Percentiles rank a stretch among this genome's conserved stretches.
These are phyloP conservation scores for Zalaria sp. DNA, from an alignment of 2,329 filamentous ascomycete genomes.

Conservation along the genomic window DNA sequence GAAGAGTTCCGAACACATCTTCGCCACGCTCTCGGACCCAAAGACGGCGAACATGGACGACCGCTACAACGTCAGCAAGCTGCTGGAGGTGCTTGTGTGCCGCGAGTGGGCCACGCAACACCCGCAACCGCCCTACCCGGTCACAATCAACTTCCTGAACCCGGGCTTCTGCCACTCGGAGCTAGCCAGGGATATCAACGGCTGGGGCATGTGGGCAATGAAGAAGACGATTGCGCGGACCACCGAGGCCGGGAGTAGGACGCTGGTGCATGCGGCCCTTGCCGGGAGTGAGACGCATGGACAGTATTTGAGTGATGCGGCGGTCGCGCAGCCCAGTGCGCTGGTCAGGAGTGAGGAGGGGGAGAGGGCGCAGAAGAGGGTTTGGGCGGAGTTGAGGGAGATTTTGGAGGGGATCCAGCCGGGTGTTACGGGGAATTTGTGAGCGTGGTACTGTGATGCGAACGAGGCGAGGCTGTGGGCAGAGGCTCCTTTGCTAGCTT, in stretches of 20 bases:
- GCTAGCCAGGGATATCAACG: slow-evolving; percentile 21
- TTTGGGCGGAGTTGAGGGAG: slow-evolving; percentile 25
- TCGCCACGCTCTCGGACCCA: slow-evolving; percentile 23
- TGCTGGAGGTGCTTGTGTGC: slow-evolving; percentile 33
- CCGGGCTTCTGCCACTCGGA: slow-evolving; percentile 39
- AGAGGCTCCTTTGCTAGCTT: too few species aligned
- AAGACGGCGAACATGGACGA: slow-evolving; percentile 21
- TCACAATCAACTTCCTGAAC: slow-evolving; percentile 38
- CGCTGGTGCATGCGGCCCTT: slow-evolving; percentile 24
- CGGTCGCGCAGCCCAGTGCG: slow-evolving; percentile 14
- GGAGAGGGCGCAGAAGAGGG: slow-evolving; percentile 17
- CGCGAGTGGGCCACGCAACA: slow-evolving; percentile 24
- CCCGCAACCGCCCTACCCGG: slow-evolving; percentile 13
- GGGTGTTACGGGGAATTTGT: slow-evolving; percentile 12
- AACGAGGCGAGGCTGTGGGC: too few species aligned
- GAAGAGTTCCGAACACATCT: slow-evolving; percentile 19
- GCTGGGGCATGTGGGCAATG: slow-evolving; percentile 11
- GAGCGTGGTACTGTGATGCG: not conserved
- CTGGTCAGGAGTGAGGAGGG: slow-evolving; percentile 24
- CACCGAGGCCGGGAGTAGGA: slow-evolving; percentile 26
- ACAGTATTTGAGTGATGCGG: slow-evolving; percentile 23
- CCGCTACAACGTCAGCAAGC: slow-evolving; percentile 32
- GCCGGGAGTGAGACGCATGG: slow-evolving; percentile 24
- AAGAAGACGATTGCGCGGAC: slow-evolving; percentile 18
- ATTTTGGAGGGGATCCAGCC: slow-evolving; percentile 25